A percentile compares a stretch with the other conserved stretches of the same genome.
phyloP scores from a whole-genome alignment of 768 basidiomycete genomes.

The Auriculariales sp. region DNA sequence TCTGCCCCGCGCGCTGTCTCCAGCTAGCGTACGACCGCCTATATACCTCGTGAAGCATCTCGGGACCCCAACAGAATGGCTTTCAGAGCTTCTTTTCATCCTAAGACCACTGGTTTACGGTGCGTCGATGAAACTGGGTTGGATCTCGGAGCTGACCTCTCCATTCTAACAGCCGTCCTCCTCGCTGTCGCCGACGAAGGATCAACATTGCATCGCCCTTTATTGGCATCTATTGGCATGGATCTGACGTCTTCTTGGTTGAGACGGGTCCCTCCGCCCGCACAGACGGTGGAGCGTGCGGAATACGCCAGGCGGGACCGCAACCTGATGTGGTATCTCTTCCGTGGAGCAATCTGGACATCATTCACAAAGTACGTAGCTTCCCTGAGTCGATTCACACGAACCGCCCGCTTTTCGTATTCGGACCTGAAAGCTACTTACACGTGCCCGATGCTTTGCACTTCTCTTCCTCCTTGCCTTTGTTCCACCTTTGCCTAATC shows the following conservation, averaged over 20 bases:
- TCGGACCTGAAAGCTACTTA: conserved; percentile 1
- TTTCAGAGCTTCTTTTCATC: conserved; percentile 56
- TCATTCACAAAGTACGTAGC: conserved; percentile 49
- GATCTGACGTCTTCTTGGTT: conserved; percentile 64
- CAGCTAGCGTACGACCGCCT: conserved; percentile 57
- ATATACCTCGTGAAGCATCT: conserved; percentile 49
- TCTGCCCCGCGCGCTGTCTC: conserved; percentile 65
- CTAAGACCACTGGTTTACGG: conserved; percentile 68
- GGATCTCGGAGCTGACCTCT: not conserved
- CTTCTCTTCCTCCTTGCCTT: not conserved
- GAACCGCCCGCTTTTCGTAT: conserved; percentile 1
- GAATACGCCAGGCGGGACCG: conserved; percentile 77
- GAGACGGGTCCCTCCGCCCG: conserved; percentile 48
- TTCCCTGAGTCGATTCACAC: conserved; percentile 1
- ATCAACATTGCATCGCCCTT: conserved; percentile 33
- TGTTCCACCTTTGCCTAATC: no score
- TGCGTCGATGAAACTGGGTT: conserved; percentile 15
- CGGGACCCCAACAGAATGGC: conserved; percentile 54
- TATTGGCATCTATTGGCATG: conserved; percentile 48
- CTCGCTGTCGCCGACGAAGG: conserved; percentile 16
- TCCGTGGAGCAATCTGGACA: conserved; percentile 79
- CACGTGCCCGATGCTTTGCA: not conserved
- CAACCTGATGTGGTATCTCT: conserved; percentile 69
- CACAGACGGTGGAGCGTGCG: conserved; percentile 48
- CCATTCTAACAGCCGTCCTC: conserved; percentile 25